A percentile compares a stretch with the other conserved stretches of the same genome.
Conservation (phyloP, 1,284 basidiomycete genomes). For the Amylostereum areolatum region DNA sequence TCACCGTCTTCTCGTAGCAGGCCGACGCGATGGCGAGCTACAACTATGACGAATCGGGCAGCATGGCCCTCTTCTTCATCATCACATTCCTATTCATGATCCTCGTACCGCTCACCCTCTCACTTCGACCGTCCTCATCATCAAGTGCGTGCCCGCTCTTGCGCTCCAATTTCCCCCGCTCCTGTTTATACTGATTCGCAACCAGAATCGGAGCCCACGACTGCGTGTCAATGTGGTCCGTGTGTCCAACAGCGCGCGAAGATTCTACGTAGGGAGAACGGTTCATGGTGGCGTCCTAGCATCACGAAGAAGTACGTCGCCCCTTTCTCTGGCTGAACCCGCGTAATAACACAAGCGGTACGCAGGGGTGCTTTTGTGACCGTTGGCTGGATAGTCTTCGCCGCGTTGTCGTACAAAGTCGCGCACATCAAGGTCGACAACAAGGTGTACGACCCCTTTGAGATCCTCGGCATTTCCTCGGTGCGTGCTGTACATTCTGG, state of each 20-base stretch:
- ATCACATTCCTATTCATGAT: slow-evolving; percentile 81
- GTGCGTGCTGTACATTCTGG: slow-evolving; percentile 39
- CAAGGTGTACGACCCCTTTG: slow-evolving; percentile 90
- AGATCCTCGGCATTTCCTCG: slow-evolving; percentile 82
- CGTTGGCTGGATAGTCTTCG: slow-evolving; percentile 74
- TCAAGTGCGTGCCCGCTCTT: slow-evolving; percentile 28
- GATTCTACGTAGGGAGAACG: slow-evolving; percentile 37
- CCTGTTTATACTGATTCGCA: neutral
- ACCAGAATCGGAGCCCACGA: neutral
- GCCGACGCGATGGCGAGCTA: slow-evolving; percentile 60
- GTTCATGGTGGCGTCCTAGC: slow-evolving; percentile 30
- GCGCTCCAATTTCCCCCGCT: neutral
- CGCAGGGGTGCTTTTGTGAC: slow-evolving; percentile 51
- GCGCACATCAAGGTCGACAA: slow-evolving; percentile 55
- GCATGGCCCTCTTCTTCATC: slow-evolving; percentile 86
- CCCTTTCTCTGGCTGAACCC: neutral
- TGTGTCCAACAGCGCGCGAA: slow-evolving; percentile 55
- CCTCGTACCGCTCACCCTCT: slow-evolving; percentile 70
- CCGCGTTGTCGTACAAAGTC: slow-evolving; percentile 63
- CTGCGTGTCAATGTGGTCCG: slow-evolving; percentile 64
- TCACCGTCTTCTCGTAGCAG: slow-evolving; percentile 4
- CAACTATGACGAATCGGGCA: slow-evolving; percentile 85
- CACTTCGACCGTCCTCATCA: slow-evolving; percentile 31
- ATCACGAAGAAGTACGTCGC: slow-evolving; percentile 22
- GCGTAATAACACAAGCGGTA: slow-evolving; percentile 1